Evolutionary conservation across 2,329 filamentous ascomycete genomes (phyloP).

Genomic region (Penicillium crustosum): DNA sequence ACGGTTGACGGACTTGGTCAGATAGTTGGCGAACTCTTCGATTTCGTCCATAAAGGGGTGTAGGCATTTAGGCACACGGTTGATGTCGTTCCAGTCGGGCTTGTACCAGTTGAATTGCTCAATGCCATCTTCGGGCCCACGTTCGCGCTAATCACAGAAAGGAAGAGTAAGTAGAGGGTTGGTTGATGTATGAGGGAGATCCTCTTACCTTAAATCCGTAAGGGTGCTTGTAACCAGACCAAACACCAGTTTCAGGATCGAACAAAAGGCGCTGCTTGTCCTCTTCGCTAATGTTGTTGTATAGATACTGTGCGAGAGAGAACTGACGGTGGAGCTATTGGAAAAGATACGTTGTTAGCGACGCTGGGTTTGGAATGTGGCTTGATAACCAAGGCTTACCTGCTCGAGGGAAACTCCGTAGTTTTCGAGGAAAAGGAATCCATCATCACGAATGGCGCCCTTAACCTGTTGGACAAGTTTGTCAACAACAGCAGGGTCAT

Average conservation of each 20-base stretch:
- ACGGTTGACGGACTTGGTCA: slow-evolving; percentile 51
- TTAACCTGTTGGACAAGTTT: slow-evolving; percentile 47
- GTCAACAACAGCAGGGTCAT: slow-evolving; percentile 45
- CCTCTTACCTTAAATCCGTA: slow-evolving; percentile 46
- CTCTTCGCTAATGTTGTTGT: slow-evolving; percentile 51
- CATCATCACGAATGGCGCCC: slow-evolving; percentile 46
- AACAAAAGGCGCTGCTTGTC: slow-evolving; percentile 53
- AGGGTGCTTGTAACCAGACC: slow-evolving; percentile 53
- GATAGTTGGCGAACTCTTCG: slow-evolving; percentile 48
- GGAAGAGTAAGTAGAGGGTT: neutral
- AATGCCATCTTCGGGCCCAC: slow-evolving; percentile 49
- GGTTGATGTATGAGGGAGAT: neutral
- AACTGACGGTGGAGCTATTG: slow-evolving; percentile 51
- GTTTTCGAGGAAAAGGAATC: slow-evolving; percentile 52
- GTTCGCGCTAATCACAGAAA: slow-evolving; percentile 39
- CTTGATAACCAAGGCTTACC: slow-evolving; percentile 12
- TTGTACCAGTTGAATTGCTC: slow-evolving; percentile 58
- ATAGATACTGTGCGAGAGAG: slow-evolving; percentile 51
- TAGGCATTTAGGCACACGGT: slow-evolving; percentile 47
- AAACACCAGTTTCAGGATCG: slow-evolving; percentile 49
- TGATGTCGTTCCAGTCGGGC: slow-evolving; percentile 45
- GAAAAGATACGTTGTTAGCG: neutral
- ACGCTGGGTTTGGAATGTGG: neutral
- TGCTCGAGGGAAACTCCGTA: slow-evolving; percentile 52
- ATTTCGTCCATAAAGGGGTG: slow-evolving; percentile 54